Base-by-base conservation (phyloP, 768 basidiomycete genomes). In the Pilatotrama ljubarskyi region DNA sequence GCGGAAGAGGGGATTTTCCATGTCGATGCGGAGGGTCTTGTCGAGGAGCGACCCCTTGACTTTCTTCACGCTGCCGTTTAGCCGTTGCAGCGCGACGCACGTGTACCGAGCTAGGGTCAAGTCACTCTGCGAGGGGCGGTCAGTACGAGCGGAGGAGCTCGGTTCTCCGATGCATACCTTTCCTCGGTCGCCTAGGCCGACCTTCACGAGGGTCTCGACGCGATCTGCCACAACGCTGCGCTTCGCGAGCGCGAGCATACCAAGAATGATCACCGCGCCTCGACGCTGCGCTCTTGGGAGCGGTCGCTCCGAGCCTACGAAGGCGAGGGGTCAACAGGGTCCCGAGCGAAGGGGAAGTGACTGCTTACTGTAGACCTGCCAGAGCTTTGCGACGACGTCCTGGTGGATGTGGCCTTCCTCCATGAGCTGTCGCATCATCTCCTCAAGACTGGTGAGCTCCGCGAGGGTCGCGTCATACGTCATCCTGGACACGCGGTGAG, bases 371-470 rank as follows among this genome's bases (percentile, higher is more conserved):
- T 98, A 99, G 25, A 95, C 91, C 66, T 94, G 90, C 97, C 97
- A 99, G 1, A 99, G 81, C 76, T 93, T 96, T 42, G 84, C 79
- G 64, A 95, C 86, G 44, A 98, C 89, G 57, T 97, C 95, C 3
- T 78, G 72, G 66, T 94, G 90, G 18, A 99, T 83, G 35, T 87
- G 86, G 3, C 82, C 84, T 48, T 95, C 91, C 8, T 90, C 87
- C 91, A 96, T 95, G 90, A 99, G 91, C 29, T 90, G 92, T 42
- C 92, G 83, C 87, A 99, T 88, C 81, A 98, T 89, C 74, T 98
- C 95, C 70, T 99, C 97, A 52, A 98, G 75, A 66, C 93, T 95
- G 1, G 95, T 99, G 41, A 99, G 76, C 71, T 98, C 95, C 1
- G 97, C 97, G 25, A 99, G 79, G 0, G 94, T 95, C 1, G 96